Evolutionary conservation across 805 yeast genomes (phyloP).

Genomic region (Candida jianshihensis): DNA sequence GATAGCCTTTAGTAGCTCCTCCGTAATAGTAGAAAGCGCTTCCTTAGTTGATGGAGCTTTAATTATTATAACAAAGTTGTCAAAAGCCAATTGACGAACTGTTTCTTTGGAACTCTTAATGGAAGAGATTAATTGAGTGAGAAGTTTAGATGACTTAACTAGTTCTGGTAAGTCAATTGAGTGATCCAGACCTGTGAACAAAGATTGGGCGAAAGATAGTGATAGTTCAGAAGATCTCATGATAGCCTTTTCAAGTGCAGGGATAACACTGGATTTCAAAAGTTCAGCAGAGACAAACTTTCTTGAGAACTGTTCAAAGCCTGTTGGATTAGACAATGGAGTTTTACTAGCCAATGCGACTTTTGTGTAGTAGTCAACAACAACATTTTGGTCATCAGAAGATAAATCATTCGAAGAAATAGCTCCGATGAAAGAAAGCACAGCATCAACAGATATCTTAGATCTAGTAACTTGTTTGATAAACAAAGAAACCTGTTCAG

Average conservation of each 20-base stretch:
- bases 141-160: constrained; percentile 39
- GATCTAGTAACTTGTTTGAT: constrained; percentile 11
- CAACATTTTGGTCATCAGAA: constrained; percentile 16
- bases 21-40: constrained; percentile 31
- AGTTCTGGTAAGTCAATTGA: constrained; percentile 36
- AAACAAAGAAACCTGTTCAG: constrained; percentile 10
- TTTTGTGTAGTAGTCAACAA: constrained; percentile 26
- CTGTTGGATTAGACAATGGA: constrained; percentile 31
- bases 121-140: constrained; percentile 44
- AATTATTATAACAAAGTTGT: constrained; percentile 25
- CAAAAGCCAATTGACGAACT: constrained; percentile 35
- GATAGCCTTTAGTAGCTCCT: constrained; percentile 48
- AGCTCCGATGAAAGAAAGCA: constrained; percentile 29
- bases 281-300: constrained; percentile 34
- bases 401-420: constrained; percentile 23
- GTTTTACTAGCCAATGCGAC: constrained; percentile 40
- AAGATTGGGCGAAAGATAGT: constrained; percentile 46
- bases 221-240: constrained; percentile 74
- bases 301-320: constrained; percentile 38
- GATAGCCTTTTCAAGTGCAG: constrained; percentile 65
- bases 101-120: constrained; percentile 65
- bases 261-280: constrained; percentile 37
- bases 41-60: constrained; percentile 26
- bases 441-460: constrained; percentile 28
- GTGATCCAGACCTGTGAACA: constrained; percentile 31